Conservation (phyloP, 129 eudicot genomes). For the Saussurea involucrata region DNA sequence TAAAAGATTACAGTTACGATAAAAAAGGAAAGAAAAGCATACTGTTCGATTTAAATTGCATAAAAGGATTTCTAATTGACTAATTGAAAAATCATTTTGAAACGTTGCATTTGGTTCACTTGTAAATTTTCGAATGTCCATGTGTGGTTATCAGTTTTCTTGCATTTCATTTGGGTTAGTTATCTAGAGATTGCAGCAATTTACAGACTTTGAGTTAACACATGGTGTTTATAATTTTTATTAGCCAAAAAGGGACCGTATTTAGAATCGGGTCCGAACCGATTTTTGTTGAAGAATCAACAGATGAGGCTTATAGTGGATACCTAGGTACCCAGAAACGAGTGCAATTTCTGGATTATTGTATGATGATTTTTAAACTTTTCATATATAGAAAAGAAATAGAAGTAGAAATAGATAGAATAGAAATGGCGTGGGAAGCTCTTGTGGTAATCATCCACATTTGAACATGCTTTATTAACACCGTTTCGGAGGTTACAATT, state of each 20-base stretch:
- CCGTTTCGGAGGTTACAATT: not conserved
- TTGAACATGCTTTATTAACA: not conserved
- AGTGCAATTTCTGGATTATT: not conserved
- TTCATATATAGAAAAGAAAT: not conserved
- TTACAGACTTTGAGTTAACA: not conserved
- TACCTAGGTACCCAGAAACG: not conserved
- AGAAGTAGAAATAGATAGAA: not conserved
- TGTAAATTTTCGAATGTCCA: not conserved
- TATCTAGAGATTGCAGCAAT: not conserved
- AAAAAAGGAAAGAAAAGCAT: slow-evolving; percentile 5
- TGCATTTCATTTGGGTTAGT: not conserved
- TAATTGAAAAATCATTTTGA: not conserved
- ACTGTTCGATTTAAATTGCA: not conserved
- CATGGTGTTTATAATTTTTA: not conserved
- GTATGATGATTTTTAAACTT: not conserved
- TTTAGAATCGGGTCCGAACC: not conserved
- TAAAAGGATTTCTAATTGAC: slow-evolving; percentile 4
- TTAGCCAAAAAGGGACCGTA: not conserved
- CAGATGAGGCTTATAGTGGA: not conserved
- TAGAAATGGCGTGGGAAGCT: not conserved
- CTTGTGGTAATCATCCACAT: not conserved
- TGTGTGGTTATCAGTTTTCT: not conserved
- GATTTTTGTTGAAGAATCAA: not conserved
- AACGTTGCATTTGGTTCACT: not conserved
- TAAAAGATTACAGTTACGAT: not conserved